Evolutionary conservation across 1,284 basidiomycete species (phyloP).

Genomic region (Cutaneotrichosporon dermatis): DNA sequence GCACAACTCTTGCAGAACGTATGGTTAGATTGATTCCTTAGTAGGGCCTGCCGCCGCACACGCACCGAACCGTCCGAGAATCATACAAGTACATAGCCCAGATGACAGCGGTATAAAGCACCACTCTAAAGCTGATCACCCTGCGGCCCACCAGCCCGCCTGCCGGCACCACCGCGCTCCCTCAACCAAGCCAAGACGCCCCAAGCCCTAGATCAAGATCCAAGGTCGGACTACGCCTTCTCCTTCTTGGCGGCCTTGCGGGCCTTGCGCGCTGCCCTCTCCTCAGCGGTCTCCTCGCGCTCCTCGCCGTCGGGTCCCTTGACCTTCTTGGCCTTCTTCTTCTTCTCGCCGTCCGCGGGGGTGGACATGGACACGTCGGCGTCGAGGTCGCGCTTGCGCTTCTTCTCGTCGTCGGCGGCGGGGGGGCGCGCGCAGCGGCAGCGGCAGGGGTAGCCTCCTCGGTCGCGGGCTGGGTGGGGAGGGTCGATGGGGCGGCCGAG

Average conservation of each 20-base stretch:
- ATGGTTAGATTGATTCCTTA: no score
- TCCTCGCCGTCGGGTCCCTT: slow-evolving; percentile 49
- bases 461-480: slow-evolving; percentile 42
- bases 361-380: slow-evolving; percentile 44
- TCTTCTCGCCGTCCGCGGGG: slow-evolving; percentile 55
- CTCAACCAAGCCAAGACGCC: background rate
- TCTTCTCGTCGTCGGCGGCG: slow-evolving; percentile 49
- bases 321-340: slow-evolving; percentile 56
- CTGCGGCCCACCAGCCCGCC: background rate
- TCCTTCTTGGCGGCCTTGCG: slow-evolving; percentile 48
- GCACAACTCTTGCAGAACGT: no score
- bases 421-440: slow-evolving; percentile 28
- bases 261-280: slow-evolving; percentile 44
- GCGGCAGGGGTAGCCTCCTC: slow-evolving; percentile 19
- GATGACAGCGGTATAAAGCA: background rate
- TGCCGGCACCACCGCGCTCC: background rate
- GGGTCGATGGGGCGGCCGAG: slow-evolving; percentile 14
- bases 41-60: no score
- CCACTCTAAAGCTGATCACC: background rate
- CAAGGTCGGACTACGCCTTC: background rate
- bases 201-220: background rate
- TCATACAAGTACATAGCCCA: slow-evolving; percentile 5
- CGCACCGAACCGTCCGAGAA: no score
- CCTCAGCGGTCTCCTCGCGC: slow-evolving; percentile 51
- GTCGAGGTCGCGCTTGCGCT: slow-evolving; percentile 52